Conservation (phyloP, 1,139 yeast genomes). For the Lizanozyma gosingica region DNA sequence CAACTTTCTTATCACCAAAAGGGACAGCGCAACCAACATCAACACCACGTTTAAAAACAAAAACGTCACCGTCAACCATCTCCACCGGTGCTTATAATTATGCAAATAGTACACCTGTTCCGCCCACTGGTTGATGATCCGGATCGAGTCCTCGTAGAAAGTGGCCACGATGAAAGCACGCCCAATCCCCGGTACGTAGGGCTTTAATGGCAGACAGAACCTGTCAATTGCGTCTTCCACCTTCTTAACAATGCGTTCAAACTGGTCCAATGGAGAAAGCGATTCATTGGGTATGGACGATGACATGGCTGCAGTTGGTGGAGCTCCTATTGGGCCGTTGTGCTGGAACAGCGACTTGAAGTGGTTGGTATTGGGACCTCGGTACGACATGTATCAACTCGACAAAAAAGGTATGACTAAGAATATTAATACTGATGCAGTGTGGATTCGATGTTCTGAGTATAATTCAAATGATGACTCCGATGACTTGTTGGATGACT, state of each 20-base stretch:
- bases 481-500: too few relatives aligned
- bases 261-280: conserved; percentile 20
- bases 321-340: conserved; percentile 4
- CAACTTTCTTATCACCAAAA: conserved; percentile 63
- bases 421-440: too few relatives aligned
- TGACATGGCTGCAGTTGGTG: conserved; percentile 15
- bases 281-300: conserved; percentile 8
- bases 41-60: conserved; percentile 53
- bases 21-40: conserved; percentile 68
- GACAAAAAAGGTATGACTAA: too few relatives aligned
- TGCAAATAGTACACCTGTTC: conserved; percentile 85
- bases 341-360: conserved; percentile 2
- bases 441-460: too few relatives aligned
- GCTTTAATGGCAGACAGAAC: conserved; percentile 44
- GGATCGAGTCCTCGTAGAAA: conserved; percentile 79
- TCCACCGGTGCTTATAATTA: conserved; percentile 73
- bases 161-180: conserved; percentile 90
- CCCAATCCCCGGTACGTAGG: conserved; percentile 79
- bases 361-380: conserved; percentile 9
- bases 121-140: conserved; percentile 83
- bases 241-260: conserved; percentile 37
- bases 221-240: conserved; percentile 41
- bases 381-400: conserved; percentile 14
- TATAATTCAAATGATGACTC: too few relatives aligned
- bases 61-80: conserved; percentile 66